Conservation (phyloP, 768 basidiomycete species). For the Fistulinella prunicolor region DNA sequence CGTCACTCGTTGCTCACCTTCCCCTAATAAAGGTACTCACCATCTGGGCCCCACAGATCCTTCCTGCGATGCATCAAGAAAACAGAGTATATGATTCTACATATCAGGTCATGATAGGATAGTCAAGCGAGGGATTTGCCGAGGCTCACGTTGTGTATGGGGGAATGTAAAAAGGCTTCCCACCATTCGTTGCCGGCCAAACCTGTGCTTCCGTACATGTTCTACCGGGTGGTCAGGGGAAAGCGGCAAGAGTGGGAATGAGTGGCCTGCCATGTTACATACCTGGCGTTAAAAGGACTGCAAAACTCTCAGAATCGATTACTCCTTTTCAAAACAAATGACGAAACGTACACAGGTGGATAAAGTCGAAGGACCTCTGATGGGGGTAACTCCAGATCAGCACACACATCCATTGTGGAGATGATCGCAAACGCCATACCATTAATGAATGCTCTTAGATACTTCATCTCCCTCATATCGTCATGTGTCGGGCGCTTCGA, state of each 20-base stretch:
- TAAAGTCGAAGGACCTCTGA: constrained; percentile 33
- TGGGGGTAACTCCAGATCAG: background rate
- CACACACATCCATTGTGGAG: background rate
- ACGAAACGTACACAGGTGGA: constrained; percentile 26
- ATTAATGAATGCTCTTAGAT: constrained; percentile 61
- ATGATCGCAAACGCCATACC: constrained; percentile 33
- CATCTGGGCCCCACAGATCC: constrained; percentile 39
- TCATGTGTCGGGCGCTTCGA: constrained; percentile 49
- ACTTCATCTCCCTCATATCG: constrained; percentile 62
- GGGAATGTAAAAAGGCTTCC: constrained; percentile 38
- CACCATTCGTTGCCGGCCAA: constrained; percentile 23
- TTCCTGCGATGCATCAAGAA: constrained; percentile 37
- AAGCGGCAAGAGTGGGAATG: too few relatives aligned
- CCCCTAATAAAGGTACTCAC: constrained; percentile 9
- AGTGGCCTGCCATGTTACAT: background rate
- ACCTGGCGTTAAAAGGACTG: constrained; percentile 26
- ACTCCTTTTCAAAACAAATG: background rate
- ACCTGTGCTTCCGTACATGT: background rate
- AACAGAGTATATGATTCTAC: constrained; percentile 17
- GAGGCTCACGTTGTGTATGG: constrained; percentile 20
- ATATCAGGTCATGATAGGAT: background rate
- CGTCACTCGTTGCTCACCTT: background rate
- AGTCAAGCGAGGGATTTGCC: background rate
- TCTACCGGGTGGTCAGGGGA: too few relatives aligned
- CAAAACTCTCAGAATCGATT: constrained; percentile 2